Base-by-base conservation (phyloP, 768 basidiomycete species). In the Podaxis pistillaris region DNA sequence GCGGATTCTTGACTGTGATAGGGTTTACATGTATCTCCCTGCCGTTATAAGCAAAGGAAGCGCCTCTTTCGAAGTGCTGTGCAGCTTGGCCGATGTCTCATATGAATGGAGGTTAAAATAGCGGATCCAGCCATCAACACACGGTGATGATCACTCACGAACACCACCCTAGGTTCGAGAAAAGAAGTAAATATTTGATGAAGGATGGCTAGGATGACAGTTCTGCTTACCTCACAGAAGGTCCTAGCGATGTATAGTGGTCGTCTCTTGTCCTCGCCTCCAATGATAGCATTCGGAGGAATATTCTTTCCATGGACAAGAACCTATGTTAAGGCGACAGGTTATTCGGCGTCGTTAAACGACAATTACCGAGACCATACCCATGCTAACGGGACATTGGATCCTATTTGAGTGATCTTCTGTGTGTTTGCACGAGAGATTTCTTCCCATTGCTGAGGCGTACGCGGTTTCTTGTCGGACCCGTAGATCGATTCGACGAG, bases 31-130 rank as follows among this genome's bases (percentile, higher is more conserved):
- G 65, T 11, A 70, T 64, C 59, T 70, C 69, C 38, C 58, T 54
- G 17, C 69, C 69, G 36, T 67, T 67, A 54, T 64, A 70, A 2
- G 68, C 62, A 26, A 70, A 68, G n/a, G 68, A 54, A n/a, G 69
- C 69, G 22, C 69, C 69, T 9, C 59, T 60, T 26, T 65, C 65
- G 19, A 70, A 38, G 37, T 70, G 68, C 26, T 52, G 62, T 17
- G 63, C 69, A 41, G 69, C 69, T 50, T 68, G 67, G 8, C 69
- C 69, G 47, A 70, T 65, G 40, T 60, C 69, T 70, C 41, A 24
- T 19, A 13, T 17, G 2, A 17, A 17, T 12, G 30, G 24, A 24
- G n/a, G 44, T n/a, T 28, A 41, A 13, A 15, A 51, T 58, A 13
- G 58, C 66, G 63, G 38, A 65, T 58, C 57, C 58, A 53, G 11